phyloP scores from a whole-genome alignment of 306 rosid genomes.

The Sesbania bispinosa region DNA sequence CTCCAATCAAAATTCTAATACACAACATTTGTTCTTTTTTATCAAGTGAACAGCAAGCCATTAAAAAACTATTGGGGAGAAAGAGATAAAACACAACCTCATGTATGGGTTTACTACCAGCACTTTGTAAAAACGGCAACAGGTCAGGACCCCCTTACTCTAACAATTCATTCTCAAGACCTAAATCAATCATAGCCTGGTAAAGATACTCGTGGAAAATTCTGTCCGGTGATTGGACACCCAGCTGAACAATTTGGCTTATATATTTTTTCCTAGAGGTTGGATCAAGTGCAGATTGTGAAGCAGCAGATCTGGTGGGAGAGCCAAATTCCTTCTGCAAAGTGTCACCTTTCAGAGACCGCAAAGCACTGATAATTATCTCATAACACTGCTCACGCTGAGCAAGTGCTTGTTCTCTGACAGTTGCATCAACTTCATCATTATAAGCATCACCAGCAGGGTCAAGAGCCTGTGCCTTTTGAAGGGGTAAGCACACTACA shows the following conservation, averaged over 20 bases:
- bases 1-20: neutral
- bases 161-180: slow-evolving; percentile 86
- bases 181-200: slow-evolving; percentile 90
- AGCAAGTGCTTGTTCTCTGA: slow-evolving; percentile 74
- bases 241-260: slow-evolving; percentile 91
- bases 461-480: slow-evolving; percentile 95
- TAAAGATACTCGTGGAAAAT: slow-evolving; percentile 84
- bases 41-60: slow-evolving; percentile 17
- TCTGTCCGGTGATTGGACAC: slow-evolving; percentile 92
- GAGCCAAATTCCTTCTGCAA: slow-evolving; percentile 78
- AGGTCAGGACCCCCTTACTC: slow-evolving; percentile 97
- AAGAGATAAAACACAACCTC: slow-evolving; percentile 53
- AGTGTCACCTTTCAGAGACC: slow-evolving; percentile 69
- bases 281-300: slow-evolving; percentile 66
- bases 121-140: slow-evolving; percentile 82
- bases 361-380: slow-evolving; percentile 77
- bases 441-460: slow-evolving; percentile 86
- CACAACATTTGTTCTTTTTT: slow-evolving; percentile 10
- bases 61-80: slow-evolving; percentile 15
- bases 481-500: slow-evolving; percentile 89
- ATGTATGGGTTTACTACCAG: slow-evolving; percentile 69
- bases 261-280: slow-evolving; percentile 74
- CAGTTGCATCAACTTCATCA: slow-evolving; percentile 79
- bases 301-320: slow-evolving; percentile 59
- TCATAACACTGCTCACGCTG: slow-evolving; percentile 88